Base-by-base conservation (phyloP, 2,329 filamentous ascomycete species). In the Botrytis aclada region DNA sequence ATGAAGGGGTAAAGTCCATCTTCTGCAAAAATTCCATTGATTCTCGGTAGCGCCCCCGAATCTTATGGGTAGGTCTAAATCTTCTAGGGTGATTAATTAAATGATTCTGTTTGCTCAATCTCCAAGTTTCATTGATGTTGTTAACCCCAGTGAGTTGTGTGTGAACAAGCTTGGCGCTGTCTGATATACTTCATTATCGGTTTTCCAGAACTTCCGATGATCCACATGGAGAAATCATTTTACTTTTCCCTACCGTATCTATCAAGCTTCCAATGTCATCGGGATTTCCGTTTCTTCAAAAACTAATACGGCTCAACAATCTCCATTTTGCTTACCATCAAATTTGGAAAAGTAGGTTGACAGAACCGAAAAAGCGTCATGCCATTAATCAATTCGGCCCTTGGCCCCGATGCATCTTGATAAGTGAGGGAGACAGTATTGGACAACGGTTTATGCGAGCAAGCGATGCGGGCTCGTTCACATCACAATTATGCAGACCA, bases 381-480 rank as follows among this genome's bases (percentile, higher is more conserved):
- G 60, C 16, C 69, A 64, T 71, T 34, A 51, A 65, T 71, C 60
- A 41, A 65, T 71, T 71, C 69, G 69, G 69, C n/a, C 60, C 69
- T 65, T 54, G n/a, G 12, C 69, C 37, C 60, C 69, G 69, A 71
- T 56, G 61, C 69, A 41, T 51, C 22, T 63, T 71, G 61, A 71
- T 54, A 54, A 67, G 65, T 67, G 39, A 56, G 47, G 34, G 65
- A 39, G 43, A 41, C 34, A 41, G 64, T 56, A 67, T 67, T 56
- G 65, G 65, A 69, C 37, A 69, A 34, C 64, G 45, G 47, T 56
- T 37, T 29, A 56, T 69, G 69, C 69, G 56, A 70, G 39, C 39
- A 70, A 54, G 47, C 47, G 25, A 70, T 70, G 69, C 69, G 32
- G 64, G 69, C 41, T 45, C 34, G 45, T 45, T 63, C 69, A 70